Conservation (phyloP, 177 flowering plant species). For the Tripterygium wilfordii region DNA sequence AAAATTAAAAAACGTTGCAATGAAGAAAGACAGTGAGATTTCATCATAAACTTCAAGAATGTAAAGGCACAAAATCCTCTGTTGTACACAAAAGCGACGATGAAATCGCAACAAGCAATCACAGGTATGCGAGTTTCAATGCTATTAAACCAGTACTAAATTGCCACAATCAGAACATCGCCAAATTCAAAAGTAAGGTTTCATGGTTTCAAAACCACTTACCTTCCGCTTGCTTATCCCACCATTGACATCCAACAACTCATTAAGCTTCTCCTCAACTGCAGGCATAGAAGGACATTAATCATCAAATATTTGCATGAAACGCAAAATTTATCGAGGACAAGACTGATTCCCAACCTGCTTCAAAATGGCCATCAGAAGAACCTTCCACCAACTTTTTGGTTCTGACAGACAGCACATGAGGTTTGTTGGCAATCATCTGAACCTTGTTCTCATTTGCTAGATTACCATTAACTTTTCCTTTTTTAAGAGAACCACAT, state of each 20-base stretch:
- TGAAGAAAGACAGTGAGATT: too few species aligned
- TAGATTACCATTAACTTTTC: slow-evolving; percentile 22
- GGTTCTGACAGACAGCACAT: slow-evolving; percentile 33
- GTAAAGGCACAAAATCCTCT: too few species aligned
- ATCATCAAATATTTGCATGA: background rate
- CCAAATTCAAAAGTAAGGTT: too few species aligned
- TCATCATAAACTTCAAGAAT: too few species aligned
- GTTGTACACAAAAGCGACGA: too few species aligned
- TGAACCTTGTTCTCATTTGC: slow-evolving; percentile 13
- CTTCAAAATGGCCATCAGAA: slow-evolving; percentile 48
- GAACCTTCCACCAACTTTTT: slow-evolving; percentile 42
- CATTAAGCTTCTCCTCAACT: slow-evolving; percentile 87
- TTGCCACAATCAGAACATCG: background rate
- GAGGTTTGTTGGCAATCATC: slow-evolving; percentile 17
- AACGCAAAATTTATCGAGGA: too few species aligned
- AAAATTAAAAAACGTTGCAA: too few species aligned
- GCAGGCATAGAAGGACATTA: slow-evolving; percentile 24
- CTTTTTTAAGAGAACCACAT: slow-evolving; percentile 47
- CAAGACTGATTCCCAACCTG: slow-evolving; percentile 46
- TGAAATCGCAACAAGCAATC: too few species aligned
- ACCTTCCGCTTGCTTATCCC: slow-evolving; percentile 92
- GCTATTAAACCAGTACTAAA: too few species aligned
- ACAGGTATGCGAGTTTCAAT: too few species aligned
- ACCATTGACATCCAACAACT: slow-evolving; percentile 81
- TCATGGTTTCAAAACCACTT: slow-evolving; percentile 8